Evolutionary conservation across 345 rosid genomes (phyloP), one percentile per base, ranked within the genome.

Genomic region (Limnanthes douglasii): DNA sequence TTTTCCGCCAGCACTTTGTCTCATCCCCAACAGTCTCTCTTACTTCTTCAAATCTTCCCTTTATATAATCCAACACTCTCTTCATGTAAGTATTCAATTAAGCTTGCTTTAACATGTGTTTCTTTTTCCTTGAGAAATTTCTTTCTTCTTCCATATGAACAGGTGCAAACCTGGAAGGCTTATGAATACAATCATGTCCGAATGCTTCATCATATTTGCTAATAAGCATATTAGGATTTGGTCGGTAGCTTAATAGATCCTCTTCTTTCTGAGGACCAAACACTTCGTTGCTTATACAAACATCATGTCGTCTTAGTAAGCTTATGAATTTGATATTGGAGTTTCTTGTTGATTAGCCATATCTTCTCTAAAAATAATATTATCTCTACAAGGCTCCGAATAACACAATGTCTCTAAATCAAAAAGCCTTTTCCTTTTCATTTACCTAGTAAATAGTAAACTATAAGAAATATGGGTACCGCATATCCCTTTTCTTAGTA

Each of bases 281-380:
- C 30, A 27, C 28, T 46, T 34, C 34, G 41, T 58, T 53, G 50
- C 24, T 49, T 72, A 10, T 34, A 11, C 14, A 57, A 50, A 41
- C 43, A 59, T 9, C 31, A 64, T 40, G 51, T 28, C 12, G 52
- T 65, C 41, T 57, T 70, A 0, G 70, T 68, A 37, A 90, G 79
- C 68, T 84, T 90, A 59, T 80, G 77, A 36, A 84, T 65, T 64
- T 84, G 94, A 66, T 90, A 90, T 11, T 90, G 86, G 37, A 79
- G 78, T 29, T 77, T 90, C 37, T 80, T 84, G 64, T 84, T 95
- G 23, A 90, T 77, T 6, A 82, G 85, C 23, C 92, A 78, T 41
- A 90, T 72, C 94, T 90, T 90, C 54, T 90, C 96, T 28, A 84
- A 60, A 64, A 84, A 77, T 40, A 80, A 51, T 48, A 94, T 66